phyloP scores from a whole-genome alignment of 2,329 filamentous ascomycete species.

The Lithohypha guttulata region DNA sequence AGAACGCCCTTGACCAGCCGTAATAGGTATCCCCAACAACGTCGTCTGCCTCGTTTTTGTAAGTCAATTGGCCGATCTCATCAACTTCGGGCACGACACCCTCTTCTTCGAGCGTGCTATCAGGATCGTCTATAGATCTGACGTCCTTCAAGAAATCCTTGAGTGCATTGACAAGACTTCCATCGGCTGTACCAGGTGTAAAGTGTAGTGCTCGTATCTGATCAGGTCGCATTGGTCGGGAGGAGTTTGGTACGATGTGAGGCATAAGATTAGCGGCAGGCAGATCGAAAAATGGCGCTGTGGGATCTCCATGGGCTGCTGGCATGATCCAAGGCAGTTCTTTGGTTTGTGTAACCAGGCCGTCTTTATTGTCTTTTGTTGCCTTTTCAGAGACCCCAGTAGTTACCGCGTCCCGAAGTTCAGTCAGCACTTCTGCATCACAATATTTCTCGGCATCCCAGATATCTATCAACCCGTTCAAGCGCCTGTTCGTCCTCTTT shows the following conservation, averaged over 20 bases:
- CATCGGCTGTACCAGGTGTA: constrained; percentile 55
- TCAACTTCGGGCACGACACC: constrained; percentile 54
- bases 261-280: constrained; percentile 73
- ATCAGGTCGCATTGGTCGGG: constrained; percentile 59
- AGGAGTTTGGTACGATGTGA: constrained; percentile 65
- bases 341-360: constrained; percentile 25
- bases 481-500: constrained; percentile 55
- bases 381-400: constrained; percentile 7
- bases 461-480: constrained; percentile 53
- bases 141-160: constrained; percentile 59
- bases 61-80: constrained; percentile 59
- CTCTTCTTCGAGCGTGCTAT: constrained; percentile 42
- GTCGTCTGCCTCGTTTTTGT: constrained; percentile 56
- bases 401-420: constrained; percentile 41
- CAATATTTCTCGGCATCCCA: constrained; percentile 64
- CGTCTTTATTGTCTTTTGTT: constrained; percentile 12
- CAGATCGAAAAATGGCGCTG: constrained; percentile 67
- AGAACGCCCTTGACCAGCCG: constrained; percentile 74
- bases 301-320: constrained; percentile 62
- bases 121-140: constrained; percentile 43
- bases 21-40: constrained; percentile 67
- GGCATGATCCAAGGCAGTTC: constrained; percentile 61
- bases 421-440: constrained; percentile 40
- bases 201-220: constrained; percentile 64
- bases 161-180: constrained; percentile 56